Conservation (phyloP, 805 yeast species). For the Kodamaea kaohsiungensis region DNA sequence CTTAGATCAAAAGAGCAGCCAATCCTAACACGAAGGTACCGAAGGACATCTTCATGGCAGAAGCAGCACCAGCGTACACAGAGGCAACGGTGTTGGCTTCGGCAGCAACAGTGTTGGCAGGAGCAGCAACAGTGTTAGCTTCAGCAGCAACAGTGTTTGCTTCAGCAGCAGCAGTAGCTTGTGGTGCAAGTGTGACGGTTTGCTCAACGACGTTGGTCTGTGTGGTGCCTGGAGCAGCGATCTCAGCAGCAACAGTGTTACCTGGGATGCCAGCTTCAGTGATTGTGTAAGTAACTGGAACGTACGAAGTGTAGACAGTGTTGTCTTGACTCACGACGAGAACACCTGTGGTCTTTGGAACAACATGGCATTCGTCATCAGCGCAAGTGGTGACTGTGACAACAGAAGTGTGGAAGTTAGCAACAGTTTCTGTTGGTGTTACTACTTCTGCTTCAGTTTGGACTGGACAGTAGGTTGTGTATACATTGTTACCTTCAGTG, state of each 20-base stretch:
- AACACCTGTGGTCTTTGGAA: conserved; percentile 13
- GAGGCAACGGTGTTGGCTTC: background rate
- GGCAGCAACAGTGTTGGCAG: background rate
- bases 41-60: conserved; percentile 7
- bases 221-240: conserved; percentile 8
- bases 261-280: conserved; percentile 13
- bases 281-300: conserved; percentile 22
- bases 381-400: conserved; percentile 41
- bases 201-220: conserved; percentile 6
- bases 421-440: conserved; percentile 17
- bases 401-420: conserved; percentile 22
- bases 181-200: background rate
- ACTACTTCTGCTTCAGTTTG: conserved; percentile 20
- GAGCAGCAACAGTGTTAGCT: background rate
- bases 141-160: background rate
- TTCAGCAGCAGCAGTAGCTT: background rate
- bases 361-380: conserved; percentile 25
- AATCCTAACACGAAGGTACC: conserved; percentile 10
- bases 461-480: conserved; percentile 39
- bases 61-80: conserved; percentile 8
- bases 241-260: conserved; percentile 13
- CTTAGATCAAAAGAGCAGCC: conserved; percentile 8
- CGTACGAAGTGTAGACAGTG: conserved; percentile 35
- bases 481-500: conserved; percentile 33
- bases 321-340: conserved; percentile 31